Evolutionary conservation across 768 basidiomycete genomes (phyloP).

Genomic region (Naematelia aurantialba): DNA sequence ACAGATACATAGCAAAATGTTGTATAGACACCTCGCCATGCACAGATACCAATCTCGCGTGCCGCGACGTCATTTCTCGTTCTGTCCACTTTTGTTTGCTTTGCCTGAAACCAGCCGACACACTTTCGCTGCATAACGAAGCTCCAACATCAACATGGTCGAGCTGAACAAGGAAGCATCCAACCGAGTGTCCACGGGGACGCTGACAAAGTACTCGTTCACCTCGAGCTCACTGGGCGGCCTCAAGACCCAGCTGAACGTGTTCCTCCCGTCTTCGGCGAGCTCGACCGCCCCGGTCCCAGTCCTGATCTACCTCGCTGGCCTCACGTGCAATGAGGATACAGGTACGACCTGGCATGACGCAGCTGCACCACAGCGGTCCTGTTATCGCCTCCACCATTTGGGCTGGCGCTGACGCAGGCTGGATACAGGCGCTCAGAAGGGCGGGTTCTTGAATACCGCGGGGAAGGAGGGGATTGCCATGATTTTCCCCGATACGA

Average conservation of each 20-base stretch:
- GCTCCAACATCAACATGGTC: too few species aligned
- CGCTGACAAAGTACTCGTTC: constrained; percentile 66
- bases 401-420: too few species aligned
- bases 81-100: too few species aligned
- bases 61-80: not conserved
- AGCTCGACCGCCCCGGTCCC: constrained; percentile 56
- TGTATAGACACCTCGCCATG: not conserved
- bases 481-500: constrained; percentile 90
- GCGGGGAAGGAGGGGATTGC: constrained; percentile 84
- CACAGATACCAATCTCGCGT: too few species aligned
- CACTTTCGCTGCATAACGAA: too few species aligned
- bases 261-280: constrained; percentile 73
- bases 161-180: constrained; percentile 66
- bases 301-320: constrained; percentile 81
- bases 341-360: constrained; percentile 60
- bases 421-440: constrained; percentile 59
- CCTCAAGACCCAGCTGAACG: constrained; percentile 68
- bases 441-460: constrained; percentile 83
- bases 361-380: too few species aligned
- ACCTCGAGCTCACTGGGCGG: constrained; percentile 45
- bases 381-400: too few species aligned
- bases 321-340: constrained; percentile 56
- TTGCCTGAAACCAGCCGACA: too few species aligned
- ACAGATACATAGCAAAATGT: not conserved
- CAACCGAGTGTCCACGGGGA: constrained; percentile 76